These are phyloP conservation scores for Psophocarpus tetragonolobus DNA, from an alignment of 306 rosid genomes.

Conservation along the genomic window DNA sequence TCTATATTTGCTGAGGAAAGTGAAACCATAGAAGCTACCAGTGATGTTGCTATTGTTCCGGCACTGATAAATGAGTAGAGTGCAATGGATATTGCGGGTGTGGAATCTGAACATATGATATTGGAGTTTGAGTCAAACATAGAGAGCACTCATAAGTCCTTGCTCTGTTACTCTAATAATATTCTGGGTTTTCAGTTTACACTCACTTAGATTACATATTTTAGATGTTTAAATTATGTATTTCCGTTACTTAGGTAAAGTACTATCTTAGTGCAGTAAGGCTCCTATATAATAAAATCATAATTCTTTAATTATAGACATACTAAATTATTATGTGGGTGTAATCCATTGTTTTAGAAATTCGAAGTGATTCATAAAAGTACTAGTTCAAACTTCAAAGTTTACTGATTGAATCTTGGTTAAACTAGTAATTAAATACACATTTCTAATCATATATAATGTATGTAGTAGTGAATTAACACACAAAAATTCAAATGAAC, in stretches of 20 bases:
- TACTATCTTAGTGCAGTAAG: neutral
- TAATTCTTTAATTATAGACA: neutral
- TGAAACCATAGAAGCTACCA: constrained; percentile 48
- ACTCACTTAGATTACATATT: neutral
- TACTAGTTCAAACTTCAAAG: neutral
- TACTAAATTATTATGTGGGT: neutral
- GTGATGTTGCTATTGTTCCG: constrained; percentile 62
- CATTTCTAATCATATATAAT: neutral
- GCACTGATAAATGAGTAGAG: constrained; percentile 59
- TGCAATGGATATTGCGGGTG: constrained; percentile 53
- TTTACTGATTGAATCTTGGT: neutral
- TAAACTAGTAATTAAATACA: neutral
- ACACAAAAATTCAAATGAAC: neutral
- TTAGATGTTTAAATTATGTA: constrained; percentile 14
- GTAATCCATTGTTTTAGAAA: neutral
- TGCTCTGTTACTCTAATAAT: neutral
- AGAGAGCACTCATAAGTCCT: neutral
- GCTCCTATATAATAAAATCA: neutral
- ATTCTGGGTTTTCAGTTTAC: neutral
- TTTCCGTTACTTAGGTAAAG: neutral
- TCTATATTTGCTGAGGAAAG: constrained; percentile 60
- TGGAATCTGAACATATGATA: constrained; percentile 45
- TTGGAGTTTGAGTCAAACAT: neutral
- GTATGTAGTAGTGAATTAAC: neutral
- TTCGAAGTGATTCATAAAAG: neutral